Conservation (phyloP, 1,284 basidiomycete genomes). For the Bondarzewia mesenterica region DNA sequence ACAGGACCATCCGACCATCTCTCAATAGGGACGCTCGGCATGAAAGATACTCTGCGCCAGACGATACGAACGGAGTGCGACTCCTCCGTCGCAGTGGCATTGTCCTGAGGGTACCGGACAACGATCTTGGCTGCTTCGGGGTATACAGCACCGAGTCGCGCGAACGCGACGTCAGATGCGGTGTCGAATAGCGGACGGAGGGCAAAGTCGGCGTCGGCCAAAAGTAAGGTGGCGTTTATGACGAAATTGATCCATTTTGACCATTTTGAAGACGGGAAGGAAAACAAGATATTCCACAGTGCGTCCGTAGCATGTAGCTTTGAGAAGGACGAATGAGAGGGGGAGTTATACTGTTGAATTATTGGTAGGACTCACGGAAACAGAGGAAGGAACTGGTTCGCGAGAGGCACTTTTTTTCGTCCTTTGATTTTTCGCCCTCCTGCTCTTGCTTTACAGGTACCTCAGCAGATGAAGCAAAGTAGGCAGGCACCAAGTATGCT, state of each 20-base stretch:
- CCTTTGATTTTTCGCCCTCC: background rate
- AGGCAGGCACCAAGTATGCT: background rate
- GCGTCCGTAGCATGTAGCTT: background rate
- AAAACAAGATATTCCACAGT: constrained; percentile 24
- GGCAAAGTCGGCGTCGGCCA: constrained; percentile 43
- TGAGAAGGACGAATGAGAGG: background rate
- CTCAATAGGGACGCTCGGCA: constrained; percentile 7
- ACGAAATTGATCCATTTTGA: constrained; percentile 31
- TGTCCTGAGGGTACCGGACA: constrained; percentile 44
- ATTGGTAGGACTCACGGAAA: background rate
- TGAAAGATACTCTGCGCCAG: constrained; percentile 33
- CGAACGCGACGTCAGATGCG: constrained; percentile 49
- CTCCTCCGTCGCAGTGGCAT: constrained; percentile 18
- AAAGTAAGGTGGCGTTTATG: constrained; percentile 44
- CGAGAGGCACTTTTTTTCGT: background rate
- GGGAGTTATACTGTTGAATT: background rate
- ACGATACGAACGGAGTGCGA: constrained; percentile 31
- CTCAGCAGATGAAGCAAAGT: background rate
- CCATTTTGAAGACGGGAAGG: constrained; percentile 35
- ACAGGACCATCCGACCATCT: constrained; percentile 49
- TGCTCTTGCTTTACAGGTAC: background rate
- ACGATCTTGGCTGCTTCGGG: constrained; percentile 55
- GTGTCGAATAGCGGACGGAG: constrained; percentile 44
- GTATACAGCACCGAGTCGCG: constrained; percentile 61
- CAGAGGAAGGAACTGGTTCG: background rate